Base-by-base conservation (phyloP, 2,329 filamentous ascomycete genomes). In the Aspergillus candidus region DNA sequence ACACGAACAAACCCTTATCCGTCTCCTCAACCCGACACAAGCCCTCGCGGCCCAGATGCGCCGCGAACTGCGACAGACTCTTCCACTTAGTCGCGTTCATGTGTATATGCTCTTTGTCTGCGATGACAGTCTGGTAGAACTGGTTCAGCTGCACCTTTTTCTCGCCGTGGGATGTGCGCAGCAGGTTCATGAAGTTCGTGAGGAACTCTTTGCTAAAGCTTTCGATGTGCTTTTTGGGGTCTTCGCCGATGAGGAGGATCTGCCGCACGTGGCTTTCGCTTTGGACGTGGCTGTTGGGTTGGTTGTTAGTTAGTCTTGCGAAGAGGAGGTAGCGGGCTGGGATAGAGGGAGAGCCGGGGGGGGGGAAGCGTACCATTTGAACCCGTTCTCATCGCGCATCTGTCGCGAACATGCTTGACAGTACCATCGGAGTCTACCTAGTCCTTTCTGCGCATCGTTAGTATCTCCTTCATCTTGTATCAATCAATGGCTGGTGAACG, bases 71-170 rank as follows among this genome's bases (percentile, higher is more conserved):
- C 3, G 89, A 91, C 55, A 98, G 70, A 42, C 80, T 87, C 4
- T 83, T 79, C 89, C 89, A 97, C 58, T 84, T 84, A 0, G 93
- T 97, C 6, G 88, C 76, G 66, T 96, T 96, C 86, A 97, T 89
- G 63, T 97, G 93, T 7, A 93, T 73, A 62, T 97, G 91, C 48
- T 88, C 78, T 65, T 90, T 89, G 55, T 91, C 84, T 12, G 81
- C 77, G 55, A 97, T 96, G 58, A 94, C 93, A 60, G 90, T 84
- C 63, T 97, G 88, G 68, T 98, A 98, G 65, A 97, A 97, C 49
- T 87, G 83, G 60, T 98, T 98, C 40, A 90, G 80, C 30, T 90
- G 79, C 1, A 97, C 82, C 57, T 82, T 79, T 67, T 98, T 98
- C 68, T 95, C 89, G 50, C 89, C 88, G 59, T 98, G 93, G 0